Evolutionary conservation across 2,329 filamentous ascomycete genomes (phyloP).

Genomic region (Paecilomyces dactylethromorphus): DNA sequence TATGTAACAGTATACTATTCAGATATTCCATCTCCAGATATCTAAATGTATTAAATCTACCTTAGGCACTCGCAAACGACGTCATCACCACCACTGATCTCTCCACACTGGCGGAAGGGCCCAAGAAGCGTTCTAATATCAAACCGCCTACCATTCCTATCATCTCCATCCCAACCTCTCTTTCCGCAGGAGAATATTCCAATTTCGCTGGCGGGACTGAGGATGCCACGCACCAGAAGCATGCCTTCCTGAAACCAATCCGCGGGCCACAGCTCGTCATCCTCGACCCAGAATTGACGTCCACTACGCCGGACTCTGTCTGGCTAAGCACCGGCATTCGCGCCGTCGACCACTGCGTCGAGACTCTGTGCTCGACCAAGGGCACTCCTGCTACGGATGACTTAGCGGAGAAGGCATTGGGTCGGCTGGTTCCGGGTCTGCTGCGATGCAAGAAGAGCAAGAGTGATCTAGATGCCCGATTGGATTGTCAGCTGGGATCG

Average conservation of each 20-base stretch:
- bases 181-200: conserved; percentile 38
- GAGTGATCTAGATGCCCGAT: conserved; percentile 35
- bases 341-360: conserved; percentile 53
- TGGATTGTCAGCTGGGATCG: conserved; percentile 46
- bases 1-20: conserved; percentile 9
- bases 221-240: conserved; percentile 28
- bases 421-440: conserved; percentile 37
- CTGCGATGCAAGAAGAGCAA: conserved; percentile 33
- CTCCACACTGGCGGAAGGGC: conserved; percentile 24
- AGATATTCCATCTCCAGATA: not conserved
- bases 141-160: conserved; percentile 22
- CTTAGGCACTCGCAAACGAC: conserved; percentile 43
- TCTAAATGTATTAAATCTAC: conserved; percentile 4
- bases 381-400: conserved; percentile 28
- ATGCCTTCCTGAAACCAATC: conserved; percentile 28
- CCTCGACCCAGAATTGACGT: conserved; percentile 48
- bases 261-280: conserved; percentile 48
- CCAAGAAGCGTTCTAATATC: conserved; percentile 17
- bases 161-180: conserved; percentile 36
- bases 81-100: conserved; percentile 33
- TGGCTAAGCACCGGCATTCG: conserved; percentile 56
- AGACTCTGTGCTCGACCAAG: conserved; percentile 43
- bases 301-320: conserved; percentile 45
- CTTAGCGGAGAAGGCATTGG: conserved; percentile 33
- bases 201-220: conserved; percentile 34